These are phyloP conservation scores for Citrus inodora DNA, from an alignment of 345 rosid genomes.

Conservation along the genomic window DNA sequence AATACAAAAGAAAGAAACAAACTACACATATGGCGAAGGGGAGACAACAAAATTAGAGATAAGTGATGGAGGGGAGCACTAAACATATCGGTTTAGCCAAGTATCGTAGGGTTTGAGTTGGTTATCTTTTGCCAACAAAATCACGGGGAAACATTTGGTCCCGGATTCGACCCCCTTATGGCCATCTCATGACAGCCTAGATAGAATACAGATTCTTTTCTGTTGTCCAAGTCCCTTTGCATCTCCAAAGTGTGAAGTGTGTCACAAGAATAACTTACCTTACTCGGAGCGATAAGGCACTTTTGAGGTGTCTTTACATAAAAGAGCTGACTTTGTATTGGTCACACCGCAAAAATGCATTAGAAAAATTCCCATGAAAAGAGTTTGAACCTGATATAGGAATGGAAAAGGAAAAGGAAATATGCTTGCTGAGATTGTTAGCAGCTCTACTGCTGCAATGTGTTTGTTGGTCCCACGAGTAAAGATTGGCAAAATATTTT, in stretches of 20 bases:
- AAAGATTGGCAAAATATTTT: background rate
- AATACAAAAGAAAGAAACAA: background rate
- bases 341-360: background rate
- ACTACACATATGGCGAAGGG: no score
- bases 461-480: background rate
- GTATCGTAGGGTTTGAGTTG: no score
- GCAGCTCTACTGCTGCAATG: background rate
- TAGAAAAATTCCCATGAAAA: background rate
- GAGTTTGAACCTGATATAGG: background rate
- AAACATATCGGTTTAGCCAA: no score
- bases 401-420: background rate
- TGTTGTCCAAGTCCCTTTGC: background rate
- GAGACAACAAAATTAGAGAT: background rate
- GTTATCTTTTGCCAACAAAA: no score
- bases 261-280: slow-evolving; percentile 8
- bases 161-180: background rate
- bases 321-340: background rate
- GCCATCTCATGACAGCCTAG: background rate
- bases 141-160: background rate
- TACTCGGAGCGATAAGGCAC: background rate
- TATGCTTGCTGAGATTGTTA: background rate
- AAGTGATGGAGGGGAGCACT: background rate
- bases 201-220: background rate
- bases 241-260: background rate
- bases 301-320: background rate